These are phyloP conservation scores for Chaetoscypha palmicola DNA, from an alignment of 2,329 filamentous ascomycete species.

Conservation along the genomic window DNA sequence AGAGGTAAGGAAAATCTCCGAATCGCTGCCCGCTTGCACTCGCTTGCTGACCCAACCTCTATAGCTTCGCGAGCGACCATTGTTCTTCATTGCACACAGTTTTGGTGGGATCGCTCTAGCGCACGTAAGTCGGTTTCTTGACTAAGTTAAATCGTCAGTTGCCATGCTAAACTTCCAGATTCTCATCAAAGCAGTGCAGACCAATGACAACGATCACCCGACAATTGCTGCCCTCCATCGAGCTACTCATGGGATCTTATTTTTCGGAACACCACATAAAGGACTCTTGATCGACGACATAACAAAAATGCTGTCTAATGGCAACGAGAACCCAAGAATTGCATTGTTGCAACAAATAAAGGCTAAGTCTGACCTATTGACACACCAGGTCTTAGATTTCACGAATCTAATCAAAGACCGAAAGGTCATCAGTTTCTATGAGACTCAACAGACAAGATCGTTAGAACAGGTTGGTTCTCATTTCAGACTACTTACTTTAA, in stretches of 20 bases:
- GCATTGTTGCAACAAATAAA: neutral
- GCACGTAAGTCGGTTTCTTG: conserved; percentile 12
- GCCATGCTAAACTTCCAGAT: too few relatives aligned
- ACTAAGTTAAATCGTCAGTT: neutral
- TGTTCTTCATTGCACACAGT: conserved; percentile 37
- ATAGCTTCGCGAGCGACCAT: conserved; percentile 30
- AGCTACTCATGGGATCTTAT: conserved; percentile 33
- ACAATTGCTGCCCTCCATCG: conserved; percentile 27
- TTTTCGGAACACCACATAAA: conserved; percentile 34
- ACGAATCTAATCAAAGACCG: neutral
- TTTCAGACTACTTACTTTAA: too few relatives aligned
- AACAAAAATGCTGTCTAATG: too few relatives aligned
- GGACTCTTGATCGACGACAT: too few relatives aligned
- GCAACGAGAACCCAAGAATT: neutral
- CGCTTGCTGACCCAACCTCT: too few relatives aligned
- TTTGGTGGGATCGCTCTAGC: conserved; percentile 37
- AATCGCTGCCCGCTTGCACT: neutral
- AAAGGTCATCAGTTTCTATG: neutral
- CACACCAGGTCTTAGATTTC: neutral
- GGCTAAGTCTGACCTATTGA: neutral
- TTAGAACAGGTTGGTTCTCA: too few relatives aligned
- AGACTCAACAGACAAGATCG: neutral
- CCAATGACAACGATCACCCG: too few relatives aligned
- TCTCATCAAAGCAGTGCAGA: too few relatives aligned
- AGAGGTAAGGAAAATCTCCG: conserved; percentile 13